Base-by-base conservation (phyloP, 345 rosid species). In the Camelina neglecta region DNA sequence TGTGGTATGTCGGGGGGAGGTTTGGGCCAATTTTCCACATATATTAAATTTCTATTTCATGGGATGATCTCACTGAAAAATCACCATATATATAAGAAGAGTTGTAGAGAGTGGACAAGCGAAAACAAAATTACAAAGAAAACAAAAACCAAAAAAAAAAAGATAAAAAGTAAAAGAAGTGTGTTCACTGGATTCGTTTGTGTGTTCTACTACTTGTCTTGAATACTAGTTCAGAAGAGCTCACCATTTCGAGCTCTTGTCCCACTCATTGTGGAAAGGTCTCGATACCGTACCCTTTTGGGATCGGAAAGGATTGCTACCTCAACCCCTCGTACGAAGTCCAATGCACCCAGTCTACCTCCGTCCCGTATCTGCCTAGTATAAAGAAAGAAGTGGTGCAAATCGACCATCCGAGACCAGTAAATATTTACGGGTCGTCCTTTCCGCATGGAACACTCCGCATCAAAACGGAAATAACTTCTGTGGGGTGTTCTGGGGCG, bases 261-360 rank as follows among this genome's bases (percentile, higher is more conserved):
- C 23, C 7, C 3, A 49, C 23, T 23, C 4, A 16, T 7, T 49
- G 54, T n/a, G 54, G 24, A 8, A 49, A 16, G 1, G 8, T n/a
- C 11, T 49, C 54, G 11, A 49, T 49, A 16, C 11, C 54, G 7
- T 16, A 49, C 13, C 16, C 67, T 7, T 36, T 60, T 60, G 44
- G 64, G 4, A 9, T 20, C 11, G 8, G 45, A 11, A 6, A 38
- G 0, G 81, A 21, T 2, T 80, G 84, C 18, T 73, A 53, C 70
- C 23, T n/a, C 6, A 10, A 54, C 3, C 4, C 5, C 1, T 13
- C 15, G 4, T 73, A 61, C 29, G 59, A n/a, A 5, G 13, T 67
- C 11, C 36, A 45, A 8, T 81, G 80, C 18, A 67, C 36, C 36
- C n/a, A 69, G 2, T 31, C 38, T 6, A n/a, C 51, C 18, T 47